phyloP scores from a whole-genome alignment of 805 yeast species.

The Jamesozyma rosinii region DNA sequence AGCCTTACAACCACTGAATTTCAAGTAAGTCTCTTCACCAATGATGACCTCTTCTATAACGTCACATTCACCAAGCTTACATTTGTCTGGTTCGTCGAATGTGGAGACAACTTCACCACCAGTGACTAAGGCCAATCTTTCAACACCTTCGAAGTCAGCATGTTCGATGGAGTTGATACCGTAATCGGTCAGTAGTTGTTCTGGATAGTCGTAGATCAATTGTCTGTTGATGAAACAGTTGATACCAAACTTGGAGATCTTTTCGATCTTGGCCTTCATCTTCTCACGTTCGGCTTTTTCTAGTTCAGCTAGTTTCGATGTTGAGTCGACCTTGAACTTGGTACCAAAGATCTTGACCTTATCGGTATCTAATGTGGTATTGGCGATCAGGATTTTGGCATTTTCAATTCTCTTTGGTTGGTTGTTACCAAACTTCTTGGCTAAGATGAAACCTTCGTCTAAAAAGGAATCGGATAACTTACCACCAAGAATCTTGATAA shows the following conservation, averaged over 20 bases:
- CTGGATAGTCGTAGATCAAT: constrained; percentile 95
- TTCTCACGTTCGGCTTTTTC: constrained; percentile 91
- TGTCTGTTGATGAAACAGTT: constrained; percentile 93
- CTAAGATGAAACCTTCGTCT: constrained; percentile 91
- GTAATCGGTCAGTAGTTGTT: constrained; percentile 82
- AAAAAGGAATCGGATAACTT: constrained; percentile 81
- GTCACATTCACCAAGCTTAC: constrained; percentile 81
- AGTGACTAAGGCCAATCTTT: constrained; percentile 88
- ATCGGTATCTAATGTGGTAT: constrained; percentile 94
- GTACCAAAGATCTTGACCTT: constrained; percentile 97
- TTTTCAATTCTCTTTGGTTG: constrained; percentile 81
- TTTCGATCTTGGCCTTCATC: constrained; percentile 83
- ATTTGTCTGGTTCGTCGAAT: constrained; percentile 83
- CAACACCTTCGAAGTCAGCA: constrained; percentile 97
- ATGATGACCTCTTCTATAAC: constrained; percentile 82
- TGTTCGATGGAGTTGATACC: constrained; percentile 90
- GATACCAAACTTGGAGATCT: constrained; percentile 78
- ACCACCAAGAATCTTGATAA: constrained; percentile 90
- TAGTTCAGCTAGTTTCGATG: constrained; percentile 85
- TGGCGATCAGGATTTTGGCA: constrained; percentile 84
- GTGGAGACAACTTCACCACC: constrained; percentile 98
- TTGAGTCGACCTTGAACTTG: constrained; percentile 90
- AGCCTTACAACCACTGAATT: constrained; percentile 90
- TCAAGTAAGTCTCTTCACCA: constrained; percentile 85
- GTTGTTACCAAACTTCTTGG: constrained; percentile 85